Base-by-base conservation (phyloP, 768 basidiomycete species). In the Leccinum pellstonianum region DNA sequence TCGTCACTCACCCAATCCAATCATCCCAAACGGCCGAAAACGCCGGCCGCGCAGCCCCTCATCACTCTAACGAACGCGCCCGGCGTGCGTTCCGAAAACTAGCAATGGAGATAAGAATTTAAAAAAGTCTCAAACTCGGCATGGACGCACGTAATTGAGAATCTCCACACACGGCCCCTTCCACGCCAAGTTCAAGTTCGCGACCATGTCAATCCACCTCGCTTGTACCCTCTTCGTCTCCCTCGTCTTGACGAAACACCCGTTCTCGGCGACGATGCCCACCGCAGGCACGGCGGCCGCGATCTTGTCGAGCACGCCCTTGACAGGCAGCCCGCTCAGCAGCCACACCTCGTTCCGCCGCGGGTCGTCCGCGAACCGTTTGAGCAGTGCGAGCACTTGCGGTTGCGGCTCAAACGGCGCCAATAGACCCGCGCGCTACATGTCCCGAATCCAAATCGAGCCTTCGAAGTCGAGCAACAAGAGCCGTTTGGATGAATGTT, bases 81-180 rank as follows among this genome's bases (percentile, higher is more conserved):
- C 0, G 93, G 91, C 0, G 93, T 95, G 23, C 93, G 87, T 73
- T 95, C 93, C 5, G 90, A 85, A 76, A 93, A 94, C 92, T 94
- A 64, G 47, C 12, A 6, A 48, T 5, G 11, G 12, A 23, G 47
- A 23, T 48, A 25, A 23, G 11, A 48, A 6, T 21, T 19, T 14
- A 14, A 41, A 41, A 41, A 43, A 17, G 38, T 43, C 41, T 43
- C 14, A 23, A 23, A 31, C 0, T 7, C 1, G 4, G 12, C 38
- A 11, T n/a, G 55, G 50, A 82, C 89, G 53, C 61, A 93, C 92
- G 68, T 94, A 95, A 67, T 86, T 80, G 70, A 95, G 72, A 54
- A 94, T 93, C 75, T 94, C 93, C 56, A 91, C 70, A 71, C 91
- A 94, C 0, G 88, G 77, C 5, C 74, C 77, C 76, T 92, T 94